phyloP scores from a whole-genome alignment of 2,329 filamentous ascomycete genomes.

The Dothideomycetidae sp. region DNA sequence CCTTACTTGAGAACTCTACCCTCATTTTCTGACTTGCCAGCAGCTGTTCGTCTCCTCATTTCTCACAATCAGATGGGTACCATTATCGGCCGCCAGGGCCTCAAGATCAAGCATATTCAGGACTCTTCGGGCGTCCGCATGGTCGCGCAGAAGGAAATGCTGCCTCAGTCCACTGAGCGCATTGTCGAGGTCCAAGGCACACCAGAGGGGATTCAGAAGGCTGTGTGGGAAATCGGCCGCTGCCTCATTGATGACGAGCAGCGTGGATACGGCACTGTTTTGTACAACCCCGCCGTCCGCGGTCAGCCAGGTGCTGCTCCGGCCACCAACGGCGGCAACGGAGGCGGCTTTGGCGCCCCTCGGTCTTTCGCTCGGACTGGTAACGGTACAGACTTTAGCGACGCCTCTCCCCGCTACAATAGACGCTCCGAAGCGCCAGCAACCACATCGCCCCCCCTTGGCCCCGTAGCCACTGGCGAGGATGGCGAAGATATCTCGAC shows the following conservation, averaged over 20 bases:
- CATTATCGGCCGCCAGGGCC: conserved; percentile 88
- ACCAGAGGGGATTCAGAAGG: conserved; percentile 87
- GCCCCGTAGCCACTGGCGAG: conserved; percentile 47
- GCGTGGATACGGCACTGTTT: conserved; percentile 86
- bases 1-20: conserved; percentile 3
- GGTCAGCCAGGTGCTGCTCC: conserved; percentile 47
- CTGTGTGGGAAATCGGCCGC: conserved; percentile 97
- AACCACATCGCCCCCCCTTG: conserved; percentile 64
- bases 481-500: conserved; percentile 97
- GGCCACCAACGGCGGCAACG: conserved; percentile 36
- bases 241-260: conserved; percentile 97
- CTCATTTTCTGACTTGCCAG: conserved; percentile 14
- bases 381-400: conserved; percentile 95
- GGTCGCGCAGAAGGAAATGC: conserved; percentile 99
- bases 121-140: conserved; percentile 93
- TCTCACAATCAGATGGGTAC: conserved; percentile 99
- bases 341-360: conserved; percentile 34
- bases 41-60: conserved; percentile 93
- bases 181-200: conserved; percentile 95
- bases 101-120: conserved; percentile 99
- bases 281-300: conserved; percentile 92
- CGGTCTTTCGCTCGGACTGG: conserved; percentile 66
- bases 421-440: conserved; percentile 67
- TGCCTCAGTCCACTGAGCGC: conserved; percentile 94
- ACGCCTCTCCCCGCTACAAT: conserved; percentile 55